Base-by-base conservation (phyloP, 73 alveolate genomes). In the Paramecium pentaurelia region DNA sequence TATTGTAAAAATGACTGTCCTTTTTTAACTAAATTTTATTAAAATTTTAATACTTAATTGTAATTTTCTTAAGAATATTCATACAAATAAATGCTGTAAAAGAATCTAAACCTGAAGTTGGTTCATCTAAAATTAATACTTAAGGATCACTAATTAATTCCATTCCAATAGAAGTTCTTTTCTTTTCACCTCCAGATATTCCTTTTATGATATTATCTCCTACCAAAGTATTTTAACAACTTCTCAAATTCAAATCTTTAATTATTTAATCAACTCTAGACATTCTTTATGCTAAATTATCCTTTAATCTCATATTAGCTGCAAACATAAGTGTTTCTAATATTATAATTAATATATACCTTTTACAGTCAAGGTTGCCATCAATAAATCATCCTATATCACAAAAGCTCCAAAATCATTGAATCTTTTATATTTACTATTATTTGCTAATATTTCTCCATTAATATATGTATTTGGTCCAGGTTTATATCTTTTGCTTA, bases 351-450 rank as follows among this genome's bases (percentile, higher is more conserved):
- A 32, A 7, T 44, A 10, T 10, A 80, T 80, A 80, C 91, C 91
- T 47, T 80, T 88, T 1, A 88, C 94, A 22, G 94, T 88, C 45
- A 88, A 5, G 0, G 86, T 70, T 7, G 91, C 40, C 86, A 88
- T 38, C 8, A 88, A 27, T 22, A 88, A 71, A 88, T 88, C 94
- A 38, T 88, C 77, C 45, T 88, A 40, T 47, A 88, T 88, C 7
- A 88, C 94, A 88, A 68, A 88, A 8, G 87, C 94, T 3, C 90
- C 94, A 71, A 88, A 88, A 58, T 40, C 86, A 47, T 54, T 38
- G 25, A 40, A 88, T 36, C 71, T 20, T 45, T 37, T 71, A 11
- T 58, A 73, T 28, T 27, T 27, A 47, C 16, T 20, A n/a, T 83
- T 64, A 16, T 89, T 89, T 45, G 94, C 92, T 73, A 89, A 22